A percentile compares a stretch with the other conserved stretches of the same genome.
These are phyloP conservation scores for Colletotrichum siamense DNA, from an alignment of 2,329 filamentous ascomycete genomes.

Conservation along the genomic window DNA sequence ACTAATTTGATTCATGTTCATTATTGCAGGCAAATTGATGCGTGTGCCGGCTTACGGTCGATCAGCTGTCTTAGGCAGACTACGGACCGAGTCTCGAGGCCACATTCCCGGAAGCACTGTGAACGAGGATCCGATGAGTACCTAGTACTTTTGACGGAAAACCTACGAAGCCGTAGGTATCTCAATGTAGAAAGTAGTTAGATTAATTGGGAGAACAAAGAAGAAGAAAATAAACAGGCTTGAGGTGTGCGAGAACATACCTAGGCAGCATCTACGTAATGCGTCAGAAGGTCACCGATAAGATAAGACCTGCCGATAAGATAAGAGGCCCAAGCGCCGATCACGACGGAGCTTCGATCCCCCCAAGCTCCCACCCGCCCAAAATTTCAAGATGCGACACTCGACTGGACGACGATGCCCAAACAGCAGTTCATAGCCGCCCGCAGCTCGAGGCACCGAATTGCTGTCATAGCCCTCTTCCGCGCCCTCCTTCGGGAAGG, in stretches of 20 bases:
- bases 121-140: accelerated
- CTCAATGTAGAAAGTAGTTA: accelerated
- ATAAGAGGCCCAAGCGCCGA: not conserved
- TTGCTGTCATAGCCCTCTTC: slow-evolving; percentile 72
- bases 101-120: not conserved
- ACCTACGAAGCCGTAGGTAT: not conserved
- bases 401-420: not conserved
- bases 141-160: not conserved
- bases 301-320: not conserved
- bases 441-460: slow-evolving; percentile 57
- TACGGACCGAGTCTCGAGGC: not conserved
- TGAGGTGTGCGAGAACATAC: not conserved
- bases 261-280: not conserved
- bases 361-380: not conserved
- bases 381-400: not conserved
- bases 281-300: not conserved
- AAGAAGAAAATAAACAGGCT: accelerated
- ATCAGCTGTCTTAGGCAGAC: not conserved
- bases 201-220: not conserved
- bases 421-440: slow-evolving; percentile 47
- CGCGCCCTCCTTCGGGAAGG: slow-evolving; percentile 70
- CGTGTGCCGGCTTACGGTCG: not conserved
- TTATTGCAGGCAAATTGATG: not conserved
- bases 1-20: not conserved
- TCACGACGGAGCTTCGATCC: not conserved